phyloP scores from a whole-genome alignment of 2,329 filamentous ascomycete species.

The Diplodia corticola region DNA sequence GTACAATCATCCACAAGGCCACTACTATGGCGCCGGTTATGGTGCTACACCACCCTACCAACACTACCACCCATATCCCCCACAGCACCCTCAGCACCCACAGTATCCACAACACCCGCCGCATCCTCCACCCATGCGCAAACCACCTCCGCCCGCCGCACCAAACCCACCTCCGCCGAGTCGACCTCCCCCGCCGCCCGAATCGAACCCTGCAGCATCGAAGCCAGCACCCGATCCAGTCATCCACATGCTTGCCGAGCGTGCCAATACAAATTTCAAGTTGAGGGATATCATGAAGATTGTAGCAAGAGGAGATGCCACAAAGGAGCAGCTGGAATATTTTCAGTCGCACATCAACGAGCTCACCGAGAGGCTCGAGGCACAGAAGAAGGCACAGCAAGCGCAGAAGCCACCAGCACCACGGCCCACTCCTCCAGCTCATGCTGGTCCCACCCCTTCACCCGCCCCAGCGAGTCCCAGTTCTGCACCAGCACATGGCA shows the following conservation, averaged over 20 bases:
- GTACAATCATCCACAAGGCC: constrained; percentile 25
- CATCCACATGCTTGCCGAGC: constrained; percentile 75
- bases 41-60: constrained; percentile 19
- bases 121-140: constrained; percentile 23
- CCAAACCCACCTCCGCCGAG: constrained; percentile 20
- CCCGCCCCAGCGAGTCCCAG: background rate
- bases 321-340: constrained; percentile 67
- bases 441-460: background rate
- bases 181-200: constrained; percentile 10
- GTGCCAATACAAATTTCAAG: constrained; percentile 70
- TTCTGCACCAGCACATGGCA: background rate
- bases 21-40: constrained; percentile 13
- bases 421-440: background rate
- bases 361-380: constrained; percentile 58
- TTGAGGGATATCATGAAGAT: constrained; percentile 80
- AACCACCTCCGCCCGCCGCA: constrained; percentile 27
- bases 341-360: constrained; percentile 83
- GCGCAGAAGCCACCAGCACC: background rate
- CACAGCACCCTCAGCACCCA: constrained; percentile 33
- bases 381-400: constrained; percentile 36
- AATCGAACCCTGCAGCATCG: constrained; percentile 26
- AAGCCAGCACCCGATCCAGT: constrained; percentile 66
- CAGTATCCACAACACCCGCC: constrained; percentile 29
- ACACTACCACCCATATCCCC: constrained; percentile 26
- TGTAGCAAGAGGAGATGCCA: constrained; percentile 73